Evolutionary conservation across 192 early-diverging fungal species (phyloP).

Genomic region (Geosiphon pyriformis): DNA sequence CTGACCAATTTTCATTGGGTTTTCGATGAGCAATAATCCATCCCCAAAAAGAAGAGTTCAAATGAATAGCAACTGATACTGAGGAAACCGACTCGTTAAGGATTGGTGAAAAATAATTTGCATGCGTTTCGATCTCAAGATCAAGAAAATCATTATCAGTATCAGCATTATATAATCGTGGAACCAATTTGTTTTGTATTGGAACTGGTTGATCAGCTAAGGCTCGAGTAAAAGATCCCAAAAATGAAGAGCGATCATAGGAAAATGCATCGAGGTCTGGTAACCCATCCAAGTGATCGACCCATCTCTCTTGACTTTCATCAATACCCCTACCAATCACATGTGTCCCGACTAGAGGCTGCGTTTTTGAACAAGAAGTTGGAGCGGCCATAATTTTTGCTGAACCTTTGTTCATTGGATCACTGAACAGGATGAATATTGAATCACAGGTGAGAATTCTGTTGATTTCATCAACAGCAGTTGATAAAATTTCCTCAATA

Average conservation of each 20-base stretch:
- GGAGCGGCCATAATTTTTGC: background rate
- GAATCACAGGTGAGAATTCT: slow-evolving; percentile 33
- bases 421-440: slow-evolving; percentile 28
- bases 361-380: background rate
- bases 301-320: background rate
- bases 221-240: background rate
- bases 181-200: background rate
- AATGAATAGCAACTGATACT: slow-evolving; percentile 28
- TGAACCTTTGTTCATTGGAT: background rate
- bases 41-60: slow-evolving; percentile 39
- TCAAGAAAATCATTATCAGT: background rate
- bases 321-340: background rate
- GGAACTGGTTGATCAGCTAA: too few relatives aligned
- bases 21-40: slow-evolving; percentile 31
- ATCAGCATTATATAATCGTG: background rate
- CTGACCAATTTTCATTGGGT: slow-evolving; percentile 28
- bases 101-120: slow-evolving; percentile 23
- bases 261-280: background rate
- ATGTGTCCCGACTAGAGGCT: background rate
- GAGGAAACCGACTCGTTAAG: slow-evolving; percentile 29
- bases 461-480: slow-evolving; percentile 31
- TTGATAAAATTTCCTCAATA: slow-evolving; percentile 29
- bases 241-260: too few relatives aligned
- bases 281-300: too few relatives aligned
- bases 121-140: background rate